Evolutionary conservation across 2,329 filamentous ascomycete genomes (phyloP), one percentile per base, ranked within the genome.

Genomic region (Neopestalotiopsis sp.): DNA sequence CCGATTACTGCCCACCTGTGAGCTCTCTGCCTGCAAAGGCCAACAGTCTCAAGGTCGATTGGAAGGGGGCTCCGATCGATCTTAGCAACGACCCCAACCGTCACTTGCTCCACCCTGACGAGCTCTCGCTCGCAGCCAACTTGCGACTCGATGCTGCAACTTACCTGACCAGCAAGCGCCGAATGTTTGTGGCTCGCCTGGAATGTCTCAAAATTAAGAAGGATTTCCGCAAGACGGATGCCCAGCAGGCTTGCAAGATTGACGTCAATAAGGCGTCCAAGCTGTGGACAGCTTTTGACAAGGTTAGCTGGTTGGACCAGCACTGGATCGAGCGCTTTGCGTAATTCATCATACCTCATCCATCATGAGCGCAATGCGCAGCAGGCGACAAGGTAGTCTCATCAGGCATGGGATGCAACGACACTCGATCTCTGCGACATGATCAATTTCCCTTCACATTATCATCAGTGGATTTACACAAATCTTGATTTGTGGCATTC

Each of bases 231-330:
- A 97, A 97, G 87, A 98, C 95, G 1, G 94, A 97, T 78, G 94
- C 94, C 4, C 95, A 98, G 80, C 93, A 97, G 79, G 94, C 94
- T n/a, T 97, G 94, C 87, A 97, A 97, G 84, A 97, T 98, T 72
- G 95, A 98, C 76, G 95, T 98, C 79, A 98, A 98, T 85, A 98
- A 98, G 84, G 94, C 95, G 3, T 97, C 94, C 73, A 95, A 95
- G 80, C 85, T 98, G 61, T 97, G 94, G 93, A 91, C 90, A 49
- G 94, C 94, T 5, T 98, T 94, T 77, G 93, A 97, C 64, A 91
- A 90, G 74, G 93, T 96, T 49, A 92, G 92, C 74, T 97, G 94
- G 94, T 90, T 97, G 71, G 85, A 92, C 4, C 77, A 83, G 17
- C 72, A 78, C 3, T 86, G 83, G 82, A 81, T 88, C 71, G 74